Conservation (phyloP, 1,284 basidiomycete genomes). For the Tilletia setariae region DNA sequence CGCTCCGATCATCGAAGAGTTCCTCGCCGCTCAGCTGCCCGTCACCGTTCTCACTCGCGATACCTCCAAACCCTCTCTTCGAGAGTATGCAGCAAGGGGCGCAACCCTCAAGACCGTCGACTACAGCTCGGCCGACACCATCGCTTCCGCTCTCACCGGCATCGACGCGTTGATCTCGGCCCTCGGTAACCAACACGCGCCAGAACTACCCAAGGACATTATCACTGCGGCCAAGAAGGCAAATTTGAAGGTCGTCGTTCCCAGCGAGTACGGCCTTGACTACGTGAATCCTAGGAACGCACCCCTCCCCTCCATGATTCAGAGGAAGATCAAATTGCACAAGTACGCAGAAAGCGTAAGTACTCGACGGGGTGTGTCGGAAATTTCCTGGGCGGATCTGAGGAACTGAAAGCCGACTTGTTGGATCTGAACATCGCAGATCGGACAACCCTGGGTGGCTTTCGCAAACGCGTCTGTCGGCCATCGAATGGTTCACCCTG, state of each 20-base stretch:
- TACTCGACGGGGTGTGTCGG: too few species aligned
- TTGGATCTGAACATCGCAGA: not conserved
- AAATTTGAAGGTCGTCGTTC: slow-evolving; percentile 56
- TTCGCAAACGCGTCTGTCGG: not conserved
- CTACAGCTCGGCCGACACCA: slow-evolving; percentile 47
- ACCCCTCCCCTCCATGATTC: not conserved
- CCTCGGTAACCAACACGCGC: slow-evolving; percentile 26
- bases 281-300: not conserved
- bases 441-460: slow-evolving; percentile 2
- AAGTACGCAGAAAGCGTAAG: not conserved
- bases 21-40: slow-evolving; percentile 22
- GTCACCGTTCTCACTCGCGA: slow-evolving; percentile 27
- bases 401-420: not conserved
- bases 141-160: slow-evolving; percentile 51
- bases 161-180: slow-evolving; percentile 55
- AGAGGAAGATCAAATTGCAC: not conserved
- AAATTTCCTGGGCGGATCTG: too few species aligned
- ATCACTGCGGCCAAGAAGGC: slow-evolving; percentile 53
- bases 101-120: slow-evolving; percentile 40
- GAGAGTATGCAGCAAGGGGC: slow-evolving; percentile 19
- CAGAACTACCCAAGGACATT: slow-evolving; percentile 51
- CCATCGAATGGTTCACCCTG: not conserved
- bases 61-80: slow-evolving; percentile 13
- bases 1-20: slow-evolving; percentile 13
- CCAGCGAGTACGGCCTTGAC: slow-evolving; percentile 42